Evolutionary conservation across 129 eudicot species (phyloP), one percentile per base, ranked within the genome.

Genomic region (Sambucus nigra): DNA sequence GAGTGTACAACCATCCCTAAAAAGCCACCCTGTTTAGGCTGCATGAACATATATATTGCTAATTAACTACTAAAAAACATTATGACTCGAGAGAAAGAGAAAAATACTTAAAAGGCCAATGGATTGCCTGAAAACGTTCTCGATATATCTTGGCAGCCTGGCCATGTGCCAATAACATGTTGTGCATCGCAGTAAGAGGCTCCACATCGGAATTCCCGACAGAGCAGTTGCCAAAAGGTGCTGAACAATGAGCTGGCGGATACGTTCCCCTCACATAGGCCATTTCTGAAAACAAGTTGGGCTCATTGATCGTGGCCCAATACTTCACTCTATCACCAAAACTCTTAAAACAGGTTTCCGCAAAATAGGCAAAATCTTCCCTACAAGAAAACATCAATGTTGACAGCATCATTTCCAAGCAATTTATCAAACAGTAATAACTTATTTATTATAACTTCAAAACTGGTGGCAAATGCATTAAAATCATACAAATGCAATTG

Each of bases 271-370:
- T 28, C 39, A 35, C 63, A 15, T 82, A 82, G 5, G 51, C 84
- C 49, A 60, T 24, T 55, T 53, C 65, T 2, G 81, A 5, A 25
- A 53, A 47, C 15, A 82, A 32, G 53, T 92, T 86, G 7, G 99
- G 99, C 55, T 92, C 91, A 20, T 86, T 92, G 58, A 92, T 74
- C 0, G 95, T 82, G 15, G 52, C 45, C 99, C 95, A 92, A 50
- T 92, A 63, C 74, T 77, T 92, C 49, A 92, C 95, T 21, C 95
- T 78, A 53, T 91, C 91, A 45, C 80, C 94, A 63, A 86, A 92
- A 55, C 75, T 66, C 53, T 64, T 59, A 28, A 76, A 92, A 74
- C 99, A 92, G 13, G 24, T 72, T 66, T 80, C 69, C 7, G 99
- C 94, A 72, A 69, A 92, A 70, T 69, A 59, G n/a, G 68, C 67